Evolutionary conservation across 2,329 filamentous ascomycete species (phyloP), one percentile per base, ranked within the genome.

Genomic region (Aspergillus luchuensis): DNA sequence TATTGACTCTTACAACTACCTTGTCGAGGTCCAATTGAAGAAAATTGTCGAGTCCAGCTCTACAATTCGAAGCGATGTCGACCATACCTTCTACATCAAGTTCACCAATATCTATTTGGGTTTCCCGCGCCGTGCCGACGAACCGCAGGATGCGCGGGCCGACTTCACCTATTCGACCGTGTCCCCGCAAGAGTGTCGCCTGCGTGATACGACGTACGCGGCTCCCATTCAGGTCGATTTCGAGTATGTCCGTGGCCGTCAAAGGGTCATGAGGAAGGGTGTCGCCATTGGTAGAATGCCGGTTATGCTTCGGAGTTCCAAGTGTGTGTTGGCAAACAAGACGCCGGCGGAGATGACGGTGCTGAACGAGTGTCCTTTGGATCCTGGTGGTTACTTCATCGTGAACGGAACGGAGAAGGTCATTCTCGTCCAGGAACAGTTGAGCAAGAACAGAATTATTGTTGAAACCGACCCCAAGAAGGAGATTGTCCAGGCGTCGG

Each of bases 361-460:
- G 52, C 89, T 98, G 83, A 95, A 96, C 71, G 95, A 99, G 79
- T 99, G 95, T 71, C 92, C 95, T 13, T 82, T 99, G 43, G 95
- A 99, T 72, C 95, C 96, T 0, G 95, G 95, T 64, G 95, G 95
- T 56, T 99, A 99, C 76, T 99, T 99, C 72, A 95, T 99, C 71
- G 92, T 98, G 67, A 92, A 94, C 70, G 95, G 95, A 50, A 97
- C 96, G 19, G 95, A 99, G 76, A 99, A 99, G 81, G 95, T 99
- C 68, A 99, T 99, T 72, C 81, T 99, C 47, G 96, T 99, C 13
- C 95, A 99, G 77, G 96, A 99, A 74, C 95, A 99, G 79, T 82
- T 99, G 73, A 99, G 95, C 84, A 99, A 99, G 85, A 99, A 99
- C 78, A 88, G 95, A 81, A 91, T 99, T 71, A 97, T 99, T 74